These are phyloP conservation scores for Sugiyamaella valdiviana DNA, from an alignment of 805 yeast genomes.

Conservation along the genomic window DNA sequence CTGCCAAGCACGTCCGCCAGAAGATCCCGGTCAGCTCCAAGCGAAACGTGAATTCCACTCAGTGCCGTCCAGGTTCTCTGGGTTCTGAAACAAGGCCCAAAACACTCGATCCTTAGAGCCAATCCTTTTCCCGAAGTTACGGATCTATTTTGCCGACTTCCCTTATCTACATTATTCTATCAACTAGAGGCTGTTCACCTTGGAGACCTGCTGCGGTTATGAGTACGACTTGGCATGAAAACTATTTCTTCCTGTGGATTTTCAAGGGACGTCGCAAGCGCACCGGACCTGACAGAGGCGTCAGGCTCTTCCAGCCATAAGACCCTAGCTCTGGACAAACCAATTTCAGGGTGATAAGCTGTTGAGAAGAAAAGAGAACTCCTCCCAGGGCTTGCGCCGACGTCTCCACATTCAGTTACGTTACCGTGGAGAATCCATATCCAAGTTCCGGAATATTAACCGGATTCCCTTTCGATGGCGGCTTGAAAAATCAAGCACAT, in stretches of 20 bases:
- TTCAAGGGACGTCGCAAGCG: slow-evolving; percentile 39
- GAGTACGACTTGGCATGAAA: slow-evolving; percentile 40
- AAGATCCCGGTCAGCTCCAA: slow-evolving; percentile 7
- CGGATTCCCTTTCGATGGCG: slow-evolving; percentile 40
- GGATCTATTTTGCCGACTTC: slow-evolving; percentile 42
- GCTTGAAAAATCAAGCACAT: slow-evolving; percentile 9
- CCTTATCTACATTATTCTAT: slow-evolving; percentile 41
- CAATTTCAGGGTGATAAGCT: slow-evolving; percentile 39
- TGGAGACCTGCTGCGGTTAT: slow-evolving; percentile 43
- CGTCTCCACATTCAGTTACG: slow-evolving; percentile 40
- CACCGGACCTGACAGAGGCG: slow-evolving; percentile 37
- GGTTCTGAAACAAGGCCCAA: slow-evolving; percentile 35
- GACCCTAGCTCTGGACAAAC: slow-evolving; percentile 39
- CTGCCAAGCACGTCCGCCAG: slow-evolving; percentile 11
- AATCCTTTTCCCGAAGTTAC: slow-evolving; percentile 41
- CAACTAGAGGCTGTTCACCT: slow-evolving; percentile 43
- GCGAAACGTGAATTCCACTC: slow-evolving; percentile 6
- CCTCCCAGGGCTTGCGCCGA: slow-evolving; percentile 41
- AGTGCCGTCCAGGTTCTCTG: slow-evolving; percentile 23
- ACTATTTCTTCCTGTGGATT: slow-evolving; percentile 37
- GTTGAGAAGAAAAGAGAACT: slow-evolving; percentile 40
- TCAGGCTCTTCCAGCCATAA: slow-evolving; percentile 38
- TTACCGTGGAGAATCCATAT: slow-evolving; percentile 38
- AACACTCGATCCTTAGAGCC: slow-evolving; percentile 40
- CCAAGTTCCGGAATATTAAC: slow-evolving; percentile 41